Evolutionary conservation across 331 rosid genomes (phyloP), one percentile per base, ranked within the genome.

Genomic region (Erythrophleum ivorense): DNA sequence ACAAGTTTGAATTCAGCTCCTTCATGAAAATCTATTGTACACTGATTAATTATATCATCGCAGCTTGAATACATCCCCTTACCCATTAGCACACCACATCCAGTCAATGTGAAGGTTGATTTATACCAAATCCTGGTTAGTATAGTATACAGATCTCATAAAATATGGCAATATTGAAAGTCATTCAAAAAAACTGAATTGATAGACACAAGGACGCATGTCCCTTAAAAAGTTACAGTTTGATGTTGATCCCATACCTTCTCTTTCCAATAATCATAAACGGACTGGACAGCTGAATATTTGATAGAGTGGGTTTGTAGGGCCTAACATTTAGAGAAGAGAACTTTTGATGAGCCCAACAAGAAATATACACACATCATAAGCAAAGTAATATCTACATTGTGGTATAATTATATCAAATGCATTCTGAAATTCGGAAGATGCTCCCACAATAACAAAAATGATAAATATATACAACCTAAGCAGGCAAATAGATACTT

Each of bases 191-290:
- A 65, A 59, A 71, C 18, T 46, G 75, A 72, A n/a, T 71, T 59
- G 71, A 70, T 52, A 50, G 38, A 70, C 40, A 83, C 16, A 64
- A 19, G 63, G 53, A 64, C 33, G 41, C 72, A 66, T 72, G 72
- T 48, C 82, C 71, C 21, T 77, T 43, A 36, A 68, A 52, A 63
- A 82, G 54, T 54, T 38, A 54, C 54, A 75, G 54, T 21, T 34
- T 81, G 50, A 36, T 49, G 60, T 68, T 58, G 40, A 79, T n/a
- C 41, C 14, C 84, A 38, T 86, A 95, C 98, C 98, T 95, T 95
- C 48, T 93, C 98, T 88, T 84, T 95, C 98, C 98, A 95, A 81
- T 95, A 95, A 76, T 86, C 87, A 87, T 88, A 95, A 75, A 90
- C 90, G 7, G 89, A 81, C 86, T 82, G 90, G 77, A 95, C 52